Base-by-base conservation (phyloP, 306 rosid species). In the Trifolium subterraneum region DNA sequence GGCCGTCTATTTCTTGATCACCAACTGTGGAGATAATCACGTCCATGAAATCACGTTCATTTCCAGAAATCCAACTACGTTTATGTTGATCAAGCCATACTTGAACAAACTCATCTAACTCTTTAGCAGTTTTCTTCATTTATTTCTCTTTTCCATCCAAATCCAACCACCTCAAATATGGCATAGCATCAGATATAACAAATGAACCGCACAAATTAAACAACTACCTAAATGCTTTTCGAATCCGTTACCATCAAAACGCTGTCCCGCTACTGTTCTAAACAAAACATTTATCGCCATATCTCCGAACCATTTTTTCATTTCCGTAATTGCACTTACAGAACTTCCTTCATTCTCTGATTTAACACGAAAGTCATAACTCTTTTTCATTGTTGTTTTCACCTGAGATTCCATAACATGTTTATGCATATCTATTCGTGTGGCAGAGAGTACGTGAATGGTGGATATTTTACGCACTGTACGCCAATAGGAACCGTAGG, bases 401-500 rank as follows among this genome's bases (percentile, higher is more conserved):
- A 82, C 79, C 50, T 82, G 82, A 0, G 71, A 75, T 8, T 48
- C 85, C 23, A 23, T 45, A 2, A 82, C 75, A 5, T 72, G 73
- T 8, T 45, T 58, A 2, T 77, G 68, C 70, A 36, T 61, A 20
- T 77, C 80, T 8, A 79, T 58, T 2, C 76, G 78, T 1, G 25
- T 75, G 73, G 9, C 36, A 11, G 83, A 84, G 56, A 84, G 80
- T 1, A 84, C 44, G 19, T 82, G 73, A 0, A 55, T 2, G 1
- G 68, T 64, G 22, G 4, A 29, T 29, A 82, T 73, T 65, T 82
- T 87, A 8, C 86, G 86, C 1, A 79, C 10, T 0, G 52, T 20
- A n/a, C 91, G 87, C 91, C 91, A 87, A 1, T 80, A 78, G 2
- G 77, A 19, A 7, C 87, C 83, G 9, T 84, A 84, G 1, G 75